Base-by-base conservation (phyloP, 1,284 basidiomycete species). In the Cryptococcus deneoformans region DNA sequence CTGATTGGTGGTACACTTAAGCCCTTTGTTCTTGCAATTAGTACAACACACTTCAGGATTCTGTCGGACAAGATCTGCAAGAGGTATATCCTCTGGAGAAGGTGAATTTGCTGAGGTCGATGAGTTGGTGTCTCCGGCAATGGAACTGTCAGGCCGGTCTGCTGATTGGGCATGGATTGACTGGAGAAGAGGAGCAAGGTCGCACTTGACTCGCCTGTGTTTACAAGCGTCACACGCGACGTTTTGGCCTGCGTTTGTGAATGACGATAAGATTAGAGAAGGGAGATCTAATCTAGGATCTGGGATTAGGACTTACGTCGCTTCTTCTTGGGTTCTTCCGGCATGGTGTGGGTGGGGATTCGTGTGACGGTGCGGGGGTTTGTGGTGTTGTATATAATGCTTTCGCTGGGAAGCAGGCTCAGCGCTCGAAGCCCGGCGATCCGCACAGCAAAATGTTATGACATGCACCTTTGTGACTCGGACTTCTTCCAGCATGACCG, bases 201-300 rank as follows among this genome's bases (percentile, higher is more conserved):
- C 72, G 48, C 64, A 75, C 60, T 73, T 73, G 52, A 75, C 63
- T 16, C 72, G 64, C 3, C 72, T 62, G 5, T 72, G 59, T 43
- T 71, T 70, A 55, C 71, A 73, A 6, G 66, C 59, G 40, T 70
- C 69, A 46, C 71, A 73, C 3, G 71, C 71, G 10, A 73, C 71
- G 49, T 73, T 73, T 51, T 72, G 71, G 5, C 65, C 70, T 73
- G 52, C 24, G 5, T 16, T 5, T 6, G 52, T 20, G 6, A 12
- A 14, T 20, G 29, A 34, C 46, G 29, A 48, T 24, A 48, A 5
- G 20, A 48, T 48, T 6, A 38, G 6, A 49, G 5, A 40, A 10
- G 38, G 16, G 49, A 29, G 53, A n/a, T 24, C 46, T 50, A 34
- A 43, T 36, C 50, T 10, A 16, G 10, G 10, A 36, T 16, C 20